These are phyloP conservation scores for Phalaenopsis equestris DNA, from an alignment of 106 monocot species.

Conservation along the genomic window DNA sequence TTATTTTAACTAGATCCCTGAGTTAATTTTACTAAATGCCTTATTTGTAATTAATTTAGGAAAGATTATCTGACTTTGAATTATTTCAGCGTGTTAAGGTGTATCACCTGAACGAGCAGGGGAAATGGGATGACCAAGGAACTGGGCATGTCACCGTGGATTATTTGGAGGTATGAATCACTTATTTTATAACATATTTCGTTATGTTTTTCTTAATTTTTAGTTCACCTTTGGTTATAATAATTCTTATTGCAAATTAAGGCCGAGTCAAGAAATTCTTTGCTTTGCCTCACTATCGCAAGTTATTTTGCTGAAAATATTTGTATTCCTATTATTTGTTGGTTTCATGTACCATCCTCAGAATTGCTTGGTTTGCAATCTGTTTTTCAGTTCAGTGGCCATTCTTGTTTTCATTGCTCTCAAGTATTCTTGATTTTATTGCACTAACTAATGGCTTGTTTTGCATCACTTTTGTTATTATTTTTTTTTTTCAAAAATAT, in stretches of 20 bases:
- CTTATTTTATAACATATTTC: background rate
- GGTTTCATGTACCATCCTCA: background rate
- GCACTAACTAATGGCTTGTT: background rate
- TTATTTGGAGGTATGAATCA: conserved; percentile 60
- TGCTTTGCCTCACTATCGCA: background rate
- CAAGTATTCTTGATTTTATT: background rate
- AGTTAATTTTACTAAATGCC: background rate
- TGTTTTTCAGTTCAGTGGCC: background rate
- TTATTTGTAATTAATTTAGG: background rate
- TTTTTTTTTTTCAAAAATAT: too few species aligned
- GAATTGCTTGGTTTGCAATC: background rate
- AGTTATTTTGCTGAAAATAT: background rate
- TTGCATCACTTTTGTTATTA: too few species aligned
- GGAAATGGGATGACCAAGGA: conserved; percentile 97
- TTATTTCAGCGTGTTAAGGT: conserved; percentile 85
- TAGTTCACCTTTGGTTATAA: background rate
- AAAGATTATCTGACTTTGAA: background rate
- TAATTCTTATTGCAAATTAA: background rate
- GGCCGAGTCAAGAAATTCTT: background rate
- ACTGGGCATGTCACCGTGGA: conserved; percentile 91
- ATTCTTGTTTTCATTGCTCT: background rate
- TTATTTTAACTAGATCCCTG: background rate
- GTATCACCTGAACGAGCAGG: conserved; percentile 71
- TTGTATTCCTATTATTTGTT: background rate
- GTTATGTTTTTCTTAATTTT: background rate